Evolutionary conservation across 805 yeast species (phyloP), one percentile per base, ranked within the genome.

Genomic region (Cyberlindnera maritima): DNA sequence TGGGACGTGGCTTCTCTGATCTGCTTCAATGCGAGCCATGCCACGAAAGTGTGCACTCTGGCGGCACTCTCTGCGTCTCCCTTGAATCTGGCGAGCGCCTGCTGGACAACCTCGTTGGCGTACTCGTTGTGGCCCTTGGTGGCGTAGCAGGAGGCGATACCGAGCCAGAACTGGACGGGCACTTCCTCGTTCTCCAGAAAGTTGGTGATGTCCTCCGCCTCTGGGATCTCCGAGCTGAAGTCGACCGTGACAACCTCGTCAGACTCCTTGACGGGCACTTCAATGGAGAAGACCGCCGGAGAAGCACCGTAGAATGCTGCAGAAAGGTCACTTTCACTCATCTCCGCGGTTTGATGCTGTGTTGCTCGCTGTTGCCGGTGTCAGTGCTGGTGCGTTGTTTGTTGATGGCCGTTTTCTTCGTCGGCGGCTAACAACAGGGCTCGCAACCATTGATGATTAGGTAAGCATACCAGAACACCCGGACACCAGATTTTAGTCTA

Each of bases 211-310:
- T 94, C 98, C 38, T 80, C 75, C 2, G 51, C 43, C 4, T 96
- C 88, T 4, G 96, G 96, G 47, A 90, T 72, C 60, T 92, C 98
- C 31, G 82, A 81, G 43, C 77, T 77, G 49, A 86, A 75, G 59
- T 90, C 92, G 56, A 94, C 79, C 43, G 88, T 85, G 53, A 92
- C 96, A 51, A 88, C 86, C 67, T 90, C 96, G 58, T 85, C 87
- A 48, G 83, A 82, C 47, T 77, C 85, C 52, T 75, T 75, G 61
- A 89, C 70, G 36, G 96, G 97, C 59, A 92, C 85, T 64, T 71
- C 75, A 36, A 70, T 44, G 9, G 52, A 53, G 50, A 36, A 53
- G 3, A 48, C 43, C 23, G 11, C 31, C 13, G n/a, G n/a, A 13
- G 31, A 7, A 6, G 13, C 4, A 5, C 31, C 31, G 13, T 28